Evolutionary conservation across 2,329 filamentous ascomycete genomes (phyloP), one percentile per base, ranked within the genome.

Genomic region (Fusarium sp.): DNA sequence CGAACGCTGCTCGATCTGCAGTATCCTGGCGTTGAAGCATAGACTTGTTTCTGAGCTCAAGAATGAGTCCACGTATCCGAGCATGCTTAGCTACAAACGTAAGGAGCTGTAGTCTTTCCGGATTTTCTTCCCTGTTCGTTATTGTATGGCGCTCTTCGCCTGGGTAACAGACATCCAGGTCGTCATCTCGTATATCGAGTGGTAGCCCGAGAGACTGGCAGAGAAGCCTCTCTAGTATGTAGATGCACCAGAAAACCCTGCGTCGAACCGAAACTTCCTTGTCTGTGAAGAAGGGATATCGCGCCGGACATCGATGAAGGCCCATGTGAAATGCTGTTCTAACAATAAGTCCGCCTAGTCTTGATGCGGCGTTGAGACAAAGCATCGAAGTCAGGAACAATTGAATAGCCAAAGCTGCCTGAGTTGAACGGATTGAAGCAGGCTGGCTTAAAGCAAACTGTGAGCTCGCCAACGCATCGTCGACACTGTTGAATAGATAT

Each of bases 151-250:
- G 77, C 71, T 89, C 87, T 6, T 84, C 77, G 1, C 83, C 83
- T 0, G 85, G 86, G 62, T 87, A 87, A 68, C 88, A 90, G 3
- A 90, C 88, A 70, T 90, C 88, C 10, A 89, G 78, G 62, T 90
- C 88, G 46, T 89, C 85, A 66, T 90, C 88, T 56, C 84, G 84
- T 16, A 90, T 85, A 25, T 85, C 84, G 2, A 89, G 78, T 1
- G 88, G 88, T 0, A 89, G 79, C 0, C 88, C 88, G 4, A 90
- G 82, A 0, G 87, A 86, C 51, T 90, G 88, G 14, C 85, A 88
- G 1, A 90, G 80, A 62, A 88, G 85, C 49, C 88, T 81, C 46
- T 90, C 88, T 1, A 89, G 77, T 21, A 82, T 85, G 54, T 89
- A 90, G 1, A 89, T 83, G 3, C 86, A 86, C 87, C 87, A 90